Base-by-base conservation (phyloP, 495 filamentous ascomycete genomes). In the Aspergillus steynii region DNA sequence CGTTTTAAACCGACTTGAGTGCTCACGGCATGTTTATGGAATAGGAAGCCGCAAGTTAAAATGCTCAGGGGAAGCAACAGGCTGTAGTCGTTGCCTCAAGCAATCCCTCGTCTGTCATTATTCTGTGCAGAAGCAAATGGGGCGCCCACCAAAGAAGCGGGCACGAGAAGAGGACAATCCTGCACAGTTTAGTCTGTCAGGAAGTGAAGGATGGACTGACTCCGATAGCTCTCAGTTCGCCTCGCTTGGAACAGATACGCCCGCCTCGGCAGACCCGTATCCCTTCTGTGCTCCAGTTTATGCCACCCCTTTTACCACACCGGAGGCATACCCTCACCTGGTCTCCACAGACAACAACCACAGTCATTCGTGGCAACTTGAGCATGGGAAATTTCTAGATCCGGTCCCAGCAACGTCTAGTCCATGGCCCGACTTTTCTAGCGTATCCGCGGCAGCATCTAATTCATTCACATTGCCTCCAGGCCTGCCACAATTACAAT, bases 71-170 rank as follows among this genome's bases (percentile, higher is more conserved):
- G 76, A 80, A 54, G 34, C 60, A n/a, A 62, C 65, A 12, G 79
- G 79, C 1, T 81, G 79, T 57, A 64, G 64, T 55, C 74, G 79
- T 27, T 81, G 79, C 55, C 59, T 70, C 59, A 77, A 77, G 45
- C 77, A 81, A 56, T 68, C 69, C 3, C 68, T 81, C 20, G 25
- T 42, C 57, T 81, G 79, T 53, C 72, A 78, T 58, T 81, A 80
- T 56, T 81, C 79, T 2, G 62, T 73, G 61, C 79, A 81, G 56
- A 81, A 80, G 59, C 75, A 74, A 53, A 81, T 81, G 79, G 79
- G 79, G 31, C 71, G 79, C 12, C 78, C 78, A 0, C 76, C 74
- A 3, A 81, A 81, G 69, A 81, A 77, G 55, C 71, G 73, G 42
- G 56, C 68, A 42, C 68, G 73, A 58, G 65, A 73, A 27, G 76